These are phyloP conservation scores for Rhodotorula sphaerocarpa DNA, from an alignment of 768 basidiomycete species.

Conservation along the genomic window DNA sequence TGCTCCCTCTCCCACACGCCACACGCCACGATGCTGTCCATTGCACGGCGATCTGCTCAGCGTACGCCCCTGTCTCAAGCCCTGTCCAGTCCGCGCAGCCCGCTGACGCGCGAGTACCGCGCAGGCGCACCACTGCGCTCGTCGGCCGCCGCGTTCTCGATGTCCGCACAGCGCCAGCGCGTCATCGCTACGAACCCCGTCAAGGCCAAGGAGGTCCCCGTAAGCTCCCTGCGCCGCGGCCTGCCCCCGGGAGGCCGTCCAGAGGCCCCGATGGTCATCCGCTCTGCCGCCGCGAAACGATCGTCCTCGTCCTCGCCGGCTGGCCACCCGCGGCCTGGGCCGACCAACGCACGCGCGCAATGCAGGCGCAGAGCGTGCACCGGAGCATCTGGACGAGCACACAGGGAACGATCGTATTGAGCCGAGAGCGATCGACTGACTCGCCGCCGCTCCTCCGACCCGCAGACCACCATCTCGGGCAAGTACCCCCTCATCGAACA, in stretches of 20 bases:
- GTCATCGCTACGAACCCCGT: constrained; percentile 31
- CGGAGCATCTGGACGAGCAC: no score
- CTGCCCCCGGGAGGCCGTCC: no score
- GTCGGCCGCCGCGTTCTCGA: constrained; percentile 24
- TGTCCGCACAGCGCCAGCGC: constrained; percentile 13
- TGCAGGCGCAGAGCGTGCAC: no score
- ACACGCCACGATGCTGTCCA: no score
- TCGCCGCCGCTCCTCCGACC: neutral
- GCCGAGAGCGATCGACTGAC: no score
- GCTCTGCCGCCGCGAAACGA: no score
- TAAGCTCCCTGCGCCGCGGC: neutral
- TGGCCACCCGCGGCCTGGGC: neutral
- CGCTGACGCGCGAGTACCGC: no score
- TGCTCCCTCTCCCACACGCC: no score
- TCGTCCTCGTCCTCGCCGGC: neutral
- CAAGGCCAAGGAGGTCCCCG: constrained; percentile 34
- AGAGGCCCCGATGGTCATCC: no score
- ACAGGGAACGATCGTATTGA: no score
- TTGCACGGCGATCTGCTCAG: neutral
- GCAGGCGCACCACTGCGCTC: constrained; percentile 9
- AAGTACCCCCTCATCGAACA: constrained; percentile 97
- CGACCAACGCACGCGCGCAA: no score
- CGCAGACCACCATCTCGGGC: constrained; percentile 45
- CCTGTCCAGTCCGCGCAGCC: neutral
- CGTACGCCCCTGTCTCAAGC: neutral